A percentile compares a stretch with the other conserved stretches of the same genome.
Conservation (phyloP, 2,329 filamentous ascomycete species). For the Nemania sp. region DNA sequence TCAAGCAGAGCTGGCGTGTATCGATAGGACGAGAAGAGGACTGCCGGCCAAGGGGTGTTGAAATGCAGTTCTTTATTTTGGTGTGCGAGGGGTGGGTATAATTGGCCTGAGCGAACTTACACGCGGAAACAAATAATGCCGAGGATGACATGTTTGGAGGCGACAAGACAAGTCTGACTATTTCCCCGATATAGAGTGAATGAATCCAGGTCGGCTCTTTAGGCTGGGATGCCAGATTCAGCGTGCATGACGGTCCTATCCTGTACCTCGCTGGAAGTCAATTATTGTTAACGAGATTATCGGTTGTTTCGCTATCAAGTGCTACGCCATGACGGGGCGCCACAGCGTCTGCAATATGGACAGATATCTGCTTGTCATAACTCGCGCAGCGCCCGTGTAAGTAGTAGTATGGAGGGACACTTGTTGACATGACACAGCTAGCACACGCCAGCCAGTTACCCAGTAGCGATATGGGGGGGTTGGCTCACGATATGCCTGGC, state of each 20-base stretch:
- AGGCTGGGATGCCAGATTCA: background rate
- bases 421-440: conserved; percentile 15
- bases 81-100: conserved; percentile 6
- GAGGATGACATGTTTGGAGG: conserved; percentile 16
- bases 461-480: background rate
- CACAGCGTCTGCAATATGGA: background rate
- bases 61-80: conserved; percentile 9
- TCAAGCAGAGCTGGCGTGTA: conserved; percentile 20
- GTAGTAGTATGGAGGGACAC: background rate
- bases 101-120: conserved; percentile 17
- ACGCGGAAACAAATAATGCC: conserved; percentile 5
- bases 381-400: background rate
- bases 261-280: background rate
- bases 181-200: background rate
- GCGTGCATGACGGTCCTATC: background rate
- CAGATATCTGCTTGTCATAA: background rate
- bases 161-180: conserved; percentile 7
- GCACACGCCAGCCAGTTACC: background rate
- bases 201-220: background rate
- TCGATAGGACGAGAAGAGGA: conserved; percentile 17
- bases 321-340: conserved; percentile 10
- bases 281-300: background rate
- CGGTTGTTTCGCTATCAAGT: background rate
- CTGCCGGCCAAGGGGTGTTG: background rate
- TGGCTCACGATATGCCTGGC: conserved; percentile 1